These are phyloP conservation scores for Xylariales sp. DNA, from an alignment of 2,329 filamentous ascomycete genomes.

Conservation along the genomic window DNA sequence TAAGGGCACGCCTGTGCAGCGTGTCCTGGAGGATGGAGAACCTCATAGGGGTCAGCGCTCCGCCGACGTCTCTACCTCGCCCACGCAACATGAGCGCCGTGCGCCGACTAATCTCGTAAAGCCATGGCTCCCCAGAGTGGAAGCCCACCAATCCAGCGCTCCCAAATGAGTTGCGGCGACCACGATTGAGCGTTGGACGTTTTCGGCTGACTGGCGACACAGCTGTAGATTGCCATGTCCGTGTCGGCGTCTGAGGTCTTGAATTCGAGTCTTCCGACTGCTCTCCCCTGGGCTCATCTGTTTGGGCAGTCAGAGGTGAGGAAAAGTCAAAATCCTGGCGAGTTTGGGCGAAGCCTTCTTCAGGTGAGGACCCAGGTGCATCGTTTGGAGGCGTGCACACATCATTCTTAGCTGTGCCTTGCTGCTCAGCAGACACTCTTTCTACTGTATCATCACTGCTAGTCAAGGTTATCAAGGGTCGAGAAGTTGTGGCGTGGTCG, in stretches of 20 bases:
- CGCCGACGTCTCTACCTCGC: too few relatives aligned
- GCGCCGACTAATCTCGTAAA: slow-evolving; percentile 16
- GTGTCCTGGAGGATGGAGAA: not conserved
- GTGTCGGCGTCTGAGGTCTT: too few relatives aligned
- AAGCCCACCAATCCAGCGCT: slow-evolving; percentile 25
- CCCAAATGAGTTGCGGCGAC: slow-evolving; percentile 17
- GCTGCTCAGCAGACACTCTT: too few relatives aligned
- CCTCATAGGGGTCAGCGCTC: not conserved
- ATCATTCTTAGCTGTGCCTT: too few relatives aligned
- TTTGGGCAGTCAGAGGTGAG: slow-evolving; percentile 6
- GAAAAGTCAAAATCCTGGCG: slow-evolving; percentile 11
- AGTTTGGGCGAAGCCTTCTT: slow-evolving; percentile 10
- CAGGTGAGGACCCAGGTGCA: too few relatives aligned
- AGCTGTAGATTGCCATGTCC: too few relatives aligned
- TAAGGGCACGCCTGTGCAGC: not conserved
- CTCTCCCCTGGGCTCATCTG: too few relatives aligned
- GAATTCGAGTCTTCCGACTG: too few relatives aligned
- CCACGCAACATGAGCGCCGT: slow-evolving; percentile 12
- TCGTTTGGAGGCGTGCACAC: too few relatives aligned
- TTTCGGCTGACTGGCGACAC: slow-evolving; percentile 1
- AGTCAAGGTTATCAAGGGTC: too few relatives aligned
- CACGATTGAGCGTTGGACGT: slow-evolving; percentile 2
- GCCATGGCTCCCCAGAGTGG: slow-evolving; percentile 18
- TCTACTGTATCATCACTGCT: too few relatives aligned
- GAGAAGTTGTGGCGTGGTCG: too few relatives aligned